Base-by-base conservation (phyloP, 495 filamentous ascomycete genomes). In the Podospora fimiseda region DNA sequence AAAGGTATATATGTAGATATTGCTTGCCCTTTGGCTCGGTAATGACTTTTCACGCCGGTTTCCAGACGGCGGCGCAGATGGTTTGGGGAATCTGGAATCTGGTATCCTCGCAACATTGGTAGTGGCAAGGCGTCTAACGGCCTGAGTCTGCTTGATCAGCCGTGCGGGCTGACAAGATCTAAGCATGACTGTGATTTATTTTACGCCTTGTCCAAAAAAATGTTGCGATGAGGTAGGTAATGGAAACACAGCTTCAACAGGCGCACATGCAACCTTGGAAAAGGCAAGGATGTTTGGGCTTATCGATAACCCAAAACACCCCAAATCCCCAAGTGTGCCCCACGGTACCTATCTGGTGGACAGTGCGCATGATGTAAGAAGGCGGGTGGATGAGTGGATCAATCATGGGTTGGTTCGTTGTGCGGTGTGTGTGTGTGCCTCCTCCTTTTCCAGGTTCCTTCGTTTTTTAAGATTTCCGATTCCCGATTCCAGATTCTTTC, bases 161-260 rank as follows among this genome's bases (percentile, higher is more conserved):
- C 64, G 55, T 30, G 62, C 48, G 27, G 64, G 53, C 50, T 56
- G 56, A 51, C 58, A 60, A 15, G 56, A 55, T 61, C 53, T 47
- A 33, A 67, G 58, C 64, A 67, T 67, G 55, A 30, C 51, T 42
- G 48, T 53, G 50, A 13, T n/a, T n/a, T n/a, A n/a, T n/a, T n/a
- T n/a, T n/a, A 19, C 22, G 46, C 18, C 9, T 20, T 13, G 16
- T 55, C 16, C 15, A 21, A 23, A 3, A 22, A 6, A 33, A 33
- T 6, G 27, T 33, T 33, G 27, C 27, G 27, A 33, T 33, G 11
- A 11, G n/a, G n/a, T n/a, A n/a, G n/a, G n/a, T n/a, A n/a, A n/a
- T n/a, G n/a, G n/a, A n/a, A n/a, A n/a, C n/a, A n/a, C n/a, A 33
- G 27, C 27, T 33, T 33, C 11, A 5, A 33, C n/a, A n/a, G n/a